These are phyloP conservation scores for Botryotinia narcissicola DNA, from an alignment of 2,329 filamentous ascomycete genomes.

Conservation along the genomic window DNA sequence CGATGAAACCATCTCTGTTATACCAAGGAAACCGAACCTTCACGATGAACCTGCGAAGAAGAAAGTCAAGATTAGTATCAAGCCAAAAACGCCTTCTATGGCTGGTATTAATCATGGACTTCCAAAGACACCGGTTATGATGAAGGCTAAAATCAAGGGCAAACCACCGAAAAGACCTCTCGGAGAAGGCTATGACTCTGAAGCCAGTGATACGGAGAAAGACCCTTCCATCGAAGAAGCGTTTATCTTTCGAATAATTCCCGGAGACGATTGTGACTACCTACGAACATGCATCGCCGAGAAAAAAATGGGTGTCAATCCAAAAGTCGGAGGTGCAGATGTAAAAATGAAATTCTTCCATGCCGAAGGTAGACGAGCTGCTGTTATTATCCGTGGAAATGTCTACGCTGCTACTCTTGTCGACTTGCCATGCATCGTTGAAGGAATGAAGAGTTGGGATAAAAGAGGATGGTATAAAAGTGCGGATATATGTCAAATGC, in stretches of 20 bases:
- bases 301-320: conserved; percentile 67
- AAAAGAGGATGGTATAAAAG: conserved; percentile 70
- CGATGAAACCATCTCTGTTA: conserved; percentile 37
- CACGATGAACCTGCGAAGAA: conserved; percentile 27
- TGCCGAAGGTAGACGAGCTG: conserved; percentile 57
- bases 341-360: conserved; percentile 79
- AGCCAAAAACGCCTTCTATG: conserved; percentile 8
- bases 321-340: conserved; percentile 66
- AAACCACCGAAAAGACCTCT: conserved; percentile 65
- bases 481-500: conserved; percentile 73
- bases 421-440: conserved; percentile 67
- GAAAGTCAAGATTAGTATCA: conserved; percentile 50
- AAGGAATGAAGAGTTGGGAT: conserved; percentile 75
- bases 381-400: conserved; percentile 57
- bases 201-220: conserved; percentile 82
- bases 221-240: conserved; percentile 90
- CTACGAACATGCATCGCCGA: conserved; percentile 73
- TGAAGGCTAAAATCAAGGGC: conserved; percentile 65
- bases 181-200: conserved; percentile 94
- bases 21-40: conserved; percentile 12
- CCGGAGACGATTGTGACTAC: conserved; percentile 82
- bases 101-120: conserved; percentile 23
- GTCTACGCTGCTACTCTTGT: conserved; percentile 66
- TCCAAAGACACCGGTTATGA: conserved; percentile 35
- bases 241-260: conserved; percentile 83